Evolutionary conservation across 2,329 filamentous ascomycete species (phyloP).

Genomic region (Leptographium lundbergii): DNA sequence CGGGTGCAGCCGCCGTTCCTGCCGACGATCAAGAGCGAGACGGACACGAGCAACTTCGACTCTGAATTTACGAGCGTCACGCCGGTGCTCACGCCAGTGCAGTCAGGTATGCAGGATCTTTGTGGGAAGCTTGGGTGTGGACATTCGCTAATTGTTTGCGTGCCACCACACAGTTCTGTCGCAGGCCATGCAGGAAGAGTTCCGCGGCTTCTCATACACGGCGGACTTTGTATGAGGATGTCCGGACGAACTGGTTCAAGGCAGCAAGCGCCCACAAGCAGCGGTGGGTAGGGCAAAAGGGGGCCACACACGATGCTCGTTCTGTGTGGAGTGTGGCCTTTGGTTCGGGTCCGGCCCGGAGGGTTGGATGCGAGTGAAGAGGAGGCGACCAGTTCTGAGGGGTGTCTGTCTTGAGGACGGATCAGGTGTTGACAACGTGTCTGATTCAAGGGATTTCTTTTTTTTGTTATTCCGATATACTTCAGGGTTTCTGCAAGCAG

Average conservation of each 20-base stretch:
- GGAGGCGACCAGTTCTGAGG: background rate
- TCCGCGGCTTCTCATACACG: constrained; percentile 96
- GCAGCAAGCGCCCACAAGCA: background rate
- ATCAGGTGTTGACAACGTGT: background rate
- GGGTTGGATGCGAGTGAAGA: background rate
- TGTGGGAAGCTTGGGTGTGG: constrained; percentile 20
- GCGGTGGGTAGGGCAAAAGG: background rate
- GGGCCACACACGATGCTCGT: background rate
- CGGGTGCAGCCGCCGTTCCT: constrained; percentile 78
- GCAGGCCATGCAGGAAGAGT: constrained; percentile 98
- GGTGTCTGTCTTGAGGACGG: background rate
- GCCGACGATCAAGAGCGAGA: constrained; percentile 79
- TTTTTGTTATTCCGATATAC: background rate
- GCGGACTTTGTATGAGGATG: constrained; percentile 63
- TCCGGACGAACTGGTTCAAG: background rate
- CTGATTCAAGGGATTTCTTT: background rate
- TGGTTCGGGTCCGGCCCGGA: background rate
- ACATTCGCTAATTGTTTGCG: background rate
- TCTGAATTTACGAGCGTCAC: constrained; percentile 98
- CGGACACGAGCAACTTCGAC: constrained; percentile 99
- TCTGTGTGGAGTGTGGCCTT: background rate
- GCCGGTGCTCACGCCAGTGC: constrained; percentile 89
- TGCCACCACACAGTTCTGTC: constrained; percentile 58
- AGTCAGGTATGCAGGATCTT: constrained; percentile 58
- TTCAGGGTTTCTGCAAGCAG: background rate